Evolutionary conservation across 768 basidiomycete species (phyloP), one percentile per base, ranked within the genome.

Genomic region (Phylloporus arenicola): DNA sequence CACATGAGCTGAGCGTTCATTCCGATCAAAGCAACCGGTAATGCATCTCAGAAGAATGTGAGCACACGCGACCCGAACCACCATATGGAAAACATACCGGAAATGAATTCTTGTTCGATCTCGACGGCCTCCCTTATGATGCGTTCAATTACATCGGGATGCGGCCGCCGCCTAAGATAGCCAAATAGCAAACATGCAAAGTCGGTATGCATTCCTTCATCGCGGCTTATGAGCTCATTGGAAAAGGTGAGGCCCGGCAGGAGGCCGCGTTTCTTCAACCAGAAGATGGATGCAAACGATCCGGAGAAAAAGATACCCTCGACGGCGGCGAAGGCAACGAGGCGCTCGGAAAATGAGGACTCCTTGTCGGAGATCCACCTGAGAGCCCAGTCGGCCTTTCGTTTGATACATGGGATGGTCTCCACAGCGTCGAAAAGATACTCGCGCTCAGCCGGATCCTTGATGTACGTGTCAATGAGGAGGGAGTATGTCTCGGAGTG

Each of bases 241-340:
- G 92, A 92, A 69, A 93, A 94, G 1, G 92, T 90, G 30, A 96
- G 74, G 19, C 93, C 92, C 12, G 93, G 91, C 91, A 95, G 91
- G 41, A 97, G 79, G 12, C 93, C 93, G n/a, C 92, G 82, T 69
- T 95, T 95, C 81, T 94, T 95, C 56, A 97, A 65, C 93, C 92
- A 95, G 68, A 94, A 95, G 59, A 96, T 94, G 44, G 88, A 80
- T 0, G 93, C 89, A 58, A 93, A 92, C 3, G 87, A 88, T 6
- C 89, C 91, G 1, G 90, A 92, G 71, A 97, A 96, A 75, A 96
- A 96, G 56, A 95, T 88, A 37, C 92, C 93, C 67, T 96, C 92
- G n/a, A 95, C 92, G 9, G 89, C 90, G 6, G 92, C 92, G 64
- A 95, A 95, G 6, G 92, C 92, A 44, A 95, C 80, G 9, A 95